phyloP scores from a whole-genome alignment of 2,329 filamentous ascomycete genomes.

The Graphilbum ipis-grandicollis region DNA sequence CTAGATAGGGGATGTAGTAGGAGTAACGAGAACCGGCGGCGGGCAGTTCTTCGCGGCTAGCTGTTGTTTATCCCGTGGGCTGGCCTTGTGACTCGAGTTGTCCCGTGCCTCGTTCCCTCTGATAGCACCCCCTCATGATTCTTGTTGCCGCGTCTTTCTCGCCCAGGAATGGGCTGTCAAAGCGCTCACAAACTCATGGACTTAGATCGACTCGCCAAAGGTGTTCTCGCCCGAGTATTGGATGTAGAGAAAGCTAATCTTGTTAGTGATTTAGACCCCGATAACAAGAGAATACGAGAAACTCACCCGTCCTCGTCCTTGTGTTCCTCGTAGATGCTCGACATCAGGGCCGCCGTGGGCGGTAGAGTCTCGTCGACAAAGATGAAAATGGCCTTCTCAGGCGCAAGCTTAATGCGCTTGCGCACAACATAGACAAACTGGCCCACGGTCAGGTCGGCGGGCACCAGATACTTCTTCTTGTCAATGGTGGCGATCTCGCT shows the following conservation, averaged over 20 bases:
- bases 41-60: no score
- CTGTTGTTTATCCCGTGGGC: no score
- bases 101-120: no score
- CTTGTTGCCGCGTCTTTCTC: no score
- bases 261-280: conserved; percentile 5
- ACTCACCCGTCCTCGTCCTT: conserved; percentile 60
- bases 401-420: conserved; percentile 98
- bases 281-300: background rate
- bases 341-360: conserved; percentile 94
- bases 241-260: conserved; percentile 79
- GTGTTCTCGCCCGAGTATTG: conserved; percentile 99
- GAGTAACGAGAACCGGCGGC: no score
- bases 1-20: no score
- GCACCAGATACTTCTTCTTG: conserved; percentile 99
- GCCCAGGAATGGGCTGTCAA: no score
- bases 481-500: conserved; percentile 98
- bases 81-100: no score
- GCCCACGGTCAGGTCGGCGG: conserved; percentile 91
- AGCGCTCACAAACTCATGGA: no score
- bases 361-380: conserved; percentile 98
- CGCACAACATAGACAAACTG: conserved; percentile 99
- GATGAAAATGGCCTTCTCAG: conserved; percentile 99
- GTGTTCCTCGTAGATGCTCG: conserved; percentile 98
- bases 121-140: no score
- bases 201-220: conserved; percentile 41